phyloP scores from a whole-genome alignment of 2,329 filamentous ascomycete species.

The Emydomyces testavorans region DNA sequence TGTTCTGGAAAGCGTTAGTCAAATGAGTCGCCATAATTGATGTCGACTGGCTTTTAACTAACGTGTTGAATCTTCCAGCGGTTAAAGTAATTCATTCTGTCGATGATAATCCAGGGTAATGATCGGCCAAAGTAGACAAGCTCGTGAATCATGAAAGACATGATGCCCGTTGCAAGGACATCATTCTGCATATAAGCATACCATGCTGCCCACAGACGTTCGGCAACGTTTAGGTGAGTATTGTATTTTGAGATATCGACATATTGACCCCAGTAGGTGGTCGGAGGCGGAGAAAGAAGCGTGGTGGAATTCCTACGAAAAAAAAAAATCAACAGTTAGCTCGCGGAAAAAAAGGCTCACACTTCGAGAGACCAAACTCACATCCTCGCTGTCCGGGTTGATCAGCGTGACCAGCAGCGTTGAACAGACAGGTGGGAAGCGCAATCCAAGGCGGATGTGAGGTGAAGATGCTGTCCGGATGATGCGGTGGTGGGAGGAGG shows the following conservation, averaged over 20 bases:
- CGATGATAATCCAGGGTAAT: conserved; percentile 86
- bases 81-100: conserved; percentile 74
- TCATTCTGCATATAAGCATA: conserved; percentile 99
- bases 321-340: not conserved
- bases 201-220: conserved; percentile 91
- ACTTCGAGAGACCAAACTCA: conserved; percentile 12
- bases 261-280: conserved; percentile 56
- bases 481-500: not conserved
- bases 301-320: conserved; percentile 39
- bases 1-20: conserved; percentile 41
- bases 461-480: too few relatives aligned
- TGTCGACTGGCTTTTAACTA: conserved; percentile 26
- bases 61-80: conserved; percentile 91
- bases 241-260: conserved; percentile 59
- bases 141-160: conserved; percentile 96
- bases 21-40: conserved; percentile 12
- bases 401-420: conserved; percentile 13
- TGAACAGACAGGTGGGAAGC: conserved; percentile 1
- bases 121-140: conserved; percentile 84
- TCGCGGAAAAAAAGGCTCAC: too few relatives aligned
- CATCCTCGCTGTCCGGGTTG: conserved; percentile 16
- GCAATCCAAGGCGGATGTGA: not conserved
- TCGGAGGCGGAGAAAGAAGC: conserved; percentile 27
- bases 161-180: conserved; percentile 86
- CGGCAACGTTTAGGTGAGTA: conserved; percentile 72